A percentile compares a stretch with the other conserved stretches of the same genome.
phyloP scores from a whole-genome alignment of 1,284 basidiomycete genomes.

The Calocybe gambosa region DNA sequence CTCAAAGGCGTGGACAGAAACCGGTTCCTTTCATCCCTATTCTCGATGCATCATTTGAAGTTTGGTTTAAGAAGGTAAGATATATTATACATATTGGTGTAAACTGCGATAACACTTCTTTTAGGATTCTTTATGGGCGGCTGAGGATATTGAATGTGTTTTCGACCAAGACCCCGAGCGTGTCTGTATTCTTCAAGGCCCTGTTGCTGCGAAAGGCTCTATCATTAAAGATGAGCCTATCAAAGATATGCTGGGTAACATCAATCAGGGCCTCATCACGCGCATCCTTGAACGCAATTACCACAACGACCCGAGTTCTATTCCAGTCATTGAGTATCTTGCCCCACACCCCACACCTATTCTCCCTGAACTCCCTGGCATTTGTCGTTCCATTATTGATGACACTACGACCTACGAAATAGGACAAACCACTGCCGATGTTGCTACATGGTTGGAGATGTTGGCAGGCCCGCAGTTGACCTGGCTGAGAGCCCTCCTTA shows the following conservation, averaged over 20 bases:
- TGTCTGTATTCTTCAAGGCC: constrained; percentile 96
- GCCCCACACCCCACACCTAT: constrained; percentile 44
- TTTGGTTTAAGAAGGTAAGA: constrained; percentile 95
- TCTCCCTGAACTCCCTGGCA: constrained; percentile 34
- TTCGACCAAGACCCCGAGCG: constrained; percentile 98
- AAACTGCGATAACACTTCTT: neutral
- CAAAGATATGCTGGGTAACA: constrained; percentile 85
- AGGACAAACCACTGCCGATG: constrained; percentile 49
- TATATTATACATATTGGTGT: neutral
- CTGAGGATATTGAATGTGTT: constrained; percentile 97
- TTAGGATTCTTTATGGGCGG: constrained; percentile 95
- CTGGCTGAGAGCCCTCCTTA: constrained; percentile 87
- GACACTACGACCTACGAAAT: constrained; percentile 54
- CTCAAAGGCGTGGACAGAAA: constrained; percentile 95
- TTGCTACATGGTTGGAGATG: constrained; percentile 76
- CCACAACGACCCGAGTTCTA: constrained; percentile 67
- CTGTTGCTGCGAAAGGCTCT: constrained; percentile 88
- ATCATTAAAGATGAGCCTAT: constrained; percentile 90
- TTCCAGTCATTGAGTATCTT: constrained; percentile 88
- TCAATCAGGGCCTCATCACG: constrained; percentile 74
- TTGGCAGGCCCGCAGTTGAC: constrained; percentile 77
- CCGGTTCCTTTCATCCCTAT: constrained; percentile 99
- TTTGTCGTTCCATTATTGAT: constrained; percentile 42
- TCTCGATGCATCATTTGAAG: constrained; percentile 87
- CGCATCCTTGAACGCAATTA: constrained; percentile 84